A percentile compares a stretch with the other conserved stretches of the same genome.
These are phyloP conservation scores for Ophiostoma angusticollis DNA, from an alignment of 2,329 filamentous ascomycete species.

Conservation along the genomic window DNA sequence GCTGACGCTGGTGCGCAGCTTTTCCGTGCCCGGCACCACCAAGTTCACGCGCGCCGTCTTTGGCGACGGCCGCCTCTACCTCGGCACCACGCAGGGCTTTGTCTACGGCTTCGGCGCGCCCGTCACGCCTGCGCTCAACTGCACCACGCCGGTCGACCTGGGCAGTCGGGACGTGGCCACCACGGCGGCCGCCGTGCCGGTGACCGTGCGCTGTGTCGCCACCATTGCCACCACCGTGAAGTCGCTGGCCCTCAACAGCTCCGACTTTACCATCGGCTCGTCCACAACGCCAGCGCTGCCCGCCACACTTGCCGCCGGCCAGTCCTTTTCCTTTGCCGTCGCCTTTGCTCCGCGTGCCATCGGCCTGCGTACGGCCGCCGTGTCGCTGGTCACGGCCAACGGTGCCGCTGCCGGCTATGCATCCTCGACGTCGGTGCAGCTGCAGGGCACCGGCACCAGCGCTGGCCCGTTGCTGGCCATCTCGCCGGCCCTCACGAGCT, in stretches of 20 bases:
- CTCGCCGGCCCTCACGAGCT: constrained; percentile 34
- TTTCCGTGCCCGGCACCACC: constrained; percentile 36
- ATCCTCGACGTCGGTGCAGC: constrained; percentile 29
- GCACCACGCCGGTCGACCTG: constrained; percentile 33
- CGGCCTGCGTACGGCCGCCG: constrained; percentile 34
- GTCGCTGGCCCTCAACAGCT: constrained; percentile 23
- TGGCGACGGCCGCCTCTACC: constrained; percentile 40
- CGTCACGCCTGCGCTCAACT: constrained; percentile 40
- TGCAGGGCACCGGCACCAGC: constrained; percentile 38
- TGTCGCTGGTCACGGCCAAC: constrained; percentile 37
- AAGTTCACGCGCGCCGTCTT: constrained; percentile 48
- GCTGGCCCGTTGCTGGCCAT: constrained; percentile 31
- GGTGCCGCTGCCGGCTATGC: constrained; percentile 32
- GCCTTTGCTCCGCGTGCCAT: constrained; percentile 33
- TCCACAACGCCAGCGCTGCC: constrained; percentile 20
- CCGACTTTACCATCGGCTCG: constrained; percentile 28
- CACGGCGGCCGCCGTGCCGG: constrained; percentile 18
- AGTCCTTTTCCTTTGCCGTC: constrained; percentile 29
- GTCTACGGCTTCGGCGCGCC: constrained; percentile 45
- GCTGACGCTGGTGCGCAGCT: constrained; percentile 35
- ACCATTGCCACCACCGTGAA: constrained; percentile 30
- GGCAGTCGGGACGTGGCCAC: constrained; percentile 30
- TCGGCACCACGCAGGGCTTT: constrained; percentile 37
- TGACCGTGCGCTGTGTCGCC: constrained; percentile 35
- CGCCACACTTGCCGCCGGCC: constrained; percentile 22